Base-by-base conservation (phyloP, 139 green algal genomes). In the Coelastrella sp. region DNA sequence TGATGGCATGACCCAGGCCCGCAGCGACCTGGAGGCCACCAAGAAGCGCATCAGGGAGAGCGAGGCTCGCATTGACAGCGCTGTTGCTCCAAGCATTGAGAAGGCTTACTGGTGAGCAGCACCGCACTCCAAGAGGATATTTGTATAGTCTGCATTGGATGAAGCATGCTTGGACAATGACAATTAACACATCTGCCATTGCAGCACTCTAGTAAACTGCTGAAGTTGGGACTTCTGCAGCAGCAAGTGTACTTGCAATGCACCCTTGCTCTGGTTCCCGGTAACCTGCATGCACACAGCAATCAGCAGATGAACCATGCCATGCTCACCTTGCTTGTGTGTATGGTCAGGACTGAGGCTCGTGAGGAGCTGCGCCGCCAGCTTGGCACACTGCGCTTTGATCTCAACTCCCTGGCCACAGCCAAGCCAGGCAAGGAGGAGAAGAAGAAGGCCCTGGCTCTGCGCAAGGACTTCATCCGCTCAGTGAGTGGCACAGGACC, bases 51-150 rank as follows among this genome's bases (percentile, higher is more conserved):
- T 97, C n/a, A 93, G 93, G 82, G 95, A 97, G 91, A 91, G 91
- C 49, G 93, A 97, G 91, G 89, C 83, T 27, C 95, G 96, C 92
- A 97, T 99, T 82, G 95, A 99, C 79, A 81, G n/a, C 25, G 89
- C 93, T n/a, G 92, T 99, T 75, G 89, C 89, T 15, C 57, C 73
- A 25, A 94, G 93, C 81, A 95, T 99, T 72, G 87, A 95, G 83
- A 98, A 98, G 96, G 92, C 92, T 57, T 99, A 99, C 96, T 99
- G 97, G 96, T 97, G 90, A 61, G 95, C 59, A n/a, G 22, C 68
- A 27, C 15, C 1, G 35, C 35, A 49, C 35, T 49, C 35, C 35
- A 49, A 49, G 3, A 49, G 35, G 35, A 49, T 49, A 49, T 49
- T 49, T 49, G 35, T 49, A 49, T 49, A 3, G 35, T 49, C 35